These are phyloP conservation scores for Gloeopeniophorella convolvens DNA, from an alignment of 768 basidiomycete genomes.

Conservation along the genomic window DNA sequence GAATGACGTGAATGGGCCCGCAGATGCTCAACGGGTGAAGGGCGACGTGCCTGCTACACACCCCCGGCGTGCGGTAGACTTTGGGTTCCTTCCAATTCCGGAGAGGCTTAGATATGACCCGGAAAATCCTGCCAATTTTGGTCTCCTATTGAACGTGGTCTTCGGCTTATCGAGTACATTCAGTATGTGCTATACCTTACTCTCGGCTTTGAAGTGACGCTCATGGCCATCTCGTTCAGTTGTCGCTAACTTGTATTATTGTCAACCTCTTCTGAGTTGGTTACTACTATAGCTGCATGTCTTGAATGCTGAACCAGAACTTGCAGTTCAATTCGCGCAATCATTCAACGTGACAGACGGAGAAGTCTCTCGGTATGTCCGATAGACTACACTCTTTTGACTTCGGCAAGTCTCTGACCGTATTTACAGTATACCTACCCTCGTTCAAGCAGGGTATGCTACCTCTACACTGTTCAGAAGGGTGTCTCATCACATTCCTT, in stretches of 20 bases:
- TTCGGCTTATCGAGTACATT: constrained; percentile 45
- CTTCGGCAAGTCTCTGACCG: no score
- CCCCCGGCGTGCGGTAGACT: constrained; percentile 21
- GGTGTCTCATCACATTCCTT: neutral
- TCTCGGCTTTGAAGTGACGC: constrained; percentile 11
- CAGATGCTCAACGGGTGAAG: no score
- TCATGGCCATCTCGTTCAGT: constrained; percentile 29
- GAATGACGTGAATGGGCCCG: neutral
- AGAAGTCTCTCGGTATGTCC: constrained; percentile 10
- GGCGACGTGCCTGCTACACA: neutral
- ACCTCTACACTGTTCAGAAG: neutral
- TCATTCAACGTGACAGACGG: constrained; percentile 29
- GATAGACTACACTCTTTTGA: neutral
- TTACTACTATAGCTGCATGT: constrained; percentile 18
- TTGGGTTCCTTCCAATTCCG: constrained; percentile 44
- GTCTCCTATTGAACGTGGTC: constrained; percentile 35
- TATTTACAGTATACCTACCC: constrained; percentile 49
- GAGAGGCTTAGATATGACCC: constrained; percentile 36
- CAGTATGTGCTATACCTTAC: constrained; percentile 32
- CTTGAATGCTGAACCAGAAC: neutral
- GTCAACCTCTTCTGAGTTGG: constrained; percentile 71
- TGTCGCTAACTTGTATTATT: constrained; percentile 78
- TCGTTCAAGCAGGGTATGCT: constrained; percentile 61
- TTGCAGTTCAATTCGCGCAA: constrained; percentile 34
- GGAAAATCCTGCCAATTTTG: constrained; percentile 32